Percentiles rank a stretch among this genome's conserved stretches.
These are phyloP conservation scores for Colletotrichum eremochloae DNA, from an alignment of 2,329 filamentous ascomycete species.

Conservation along the genomic window DNA sequence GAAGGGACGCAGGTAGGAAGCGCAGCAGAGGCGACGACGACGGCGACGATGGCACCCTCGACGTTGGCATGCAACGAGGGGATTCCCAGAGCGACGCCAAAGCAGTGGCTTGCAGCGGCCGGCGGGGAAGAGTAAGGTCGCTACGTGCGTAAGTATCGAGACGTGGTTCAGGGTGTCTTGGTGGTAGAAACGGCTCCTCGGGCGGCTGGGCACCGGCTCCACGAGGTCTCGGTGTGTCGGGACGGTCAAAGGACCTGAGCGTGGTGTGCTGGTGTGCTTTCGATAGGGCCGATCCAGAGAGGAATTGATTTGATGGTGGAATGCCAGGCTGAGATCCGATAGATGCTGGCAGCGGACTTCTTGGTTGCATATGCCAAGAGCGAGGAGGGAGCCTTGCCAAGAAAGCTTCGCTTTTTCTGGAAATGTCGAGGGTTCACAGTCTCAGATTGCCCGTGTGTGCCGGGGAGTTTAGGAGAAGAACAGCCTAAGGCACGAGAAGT, in stretches of 20 bases:
- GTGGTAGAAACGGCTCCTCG: constrained; percentile 8
- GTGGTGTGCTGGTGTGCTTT: constrained; percentile 21
- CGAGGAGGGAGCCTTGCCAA: constrained; percentile 44
- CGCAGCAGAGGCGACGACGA: constrained; percentile 40
- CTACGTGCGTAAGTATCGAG: neutral
- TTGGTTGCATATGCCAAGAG: constrained; percentile 45
- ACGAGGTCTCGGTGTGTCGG: constrained; percentile 40
- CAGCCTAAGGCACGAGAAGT: constrained; percentile 32
- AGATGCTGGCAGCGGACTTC: constrained; percentile 42
- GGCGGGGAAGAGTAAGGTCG: neutral
- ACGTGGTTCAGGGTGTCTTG: constrained; percentile 8
- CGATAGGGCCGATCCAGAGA: constrained; percentile 26
- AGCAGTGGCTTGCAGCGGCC: constrained; percentile 35
- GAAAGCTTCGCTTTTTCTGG: constrained; percentile 44
- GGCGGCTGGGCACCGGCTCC: constrained; percentile 36
- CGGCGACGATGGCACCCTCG: constrained; percentile 34
- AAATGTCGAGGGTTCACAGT: constrained; percentile 42
- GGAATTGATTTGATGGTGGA: constrained; percentile 42
- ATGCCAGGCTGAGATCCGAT: constrained; percentile 42
- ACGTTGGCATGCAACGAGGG: constrained; percentile 39
- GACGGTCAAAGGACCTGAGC: constrained; percentile 36
- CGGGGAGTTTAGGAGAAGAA: constrained; percentile 34
- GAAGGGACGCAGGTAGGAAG: constrained; percentile 39
- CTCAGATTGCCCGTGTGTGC: constrained; percentile 42
- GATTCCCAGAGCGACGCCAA: constrained; percentile 35